A percentile compares a stretch with the other conserved stretches of the same genome.
These are phyloP conservation scores for Amaranthus hypochondriacus DNA, from an alignment of 148 eudicot genomes.

Conservation along the genomic window DNA sequence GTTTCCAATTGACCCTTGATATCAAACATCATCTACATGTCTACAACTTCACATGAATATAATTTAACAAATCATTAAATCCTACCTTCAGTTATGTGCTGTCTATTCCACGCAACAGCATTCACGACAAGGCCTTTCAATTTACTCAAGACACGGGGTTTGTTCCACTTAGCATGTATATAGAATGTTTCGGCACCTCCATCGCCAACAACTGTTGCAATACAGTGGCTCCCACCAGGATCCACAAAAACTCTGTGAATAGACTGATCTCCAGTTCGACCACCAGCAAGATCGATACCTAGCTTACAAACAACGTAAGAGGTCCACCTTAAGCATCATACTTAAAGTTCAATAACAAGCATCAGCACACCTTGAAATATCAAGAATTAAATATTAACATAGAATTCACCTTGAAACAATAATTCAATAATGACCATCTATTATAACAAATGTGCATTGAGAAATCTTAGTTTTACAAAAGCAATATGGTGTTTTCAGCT, in stretches of 20 bases:
- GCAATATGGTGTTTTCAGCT: too few species aligned
- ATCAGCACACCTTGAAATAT: neutral
- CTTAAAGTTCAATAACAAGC: neutral
- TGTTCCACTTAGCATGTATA: constrained; percentile 88
- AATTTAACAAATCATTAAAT: neutral
- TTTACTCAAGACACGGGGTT: constrained; percentile 70
- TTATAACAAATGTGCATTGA: neutral
- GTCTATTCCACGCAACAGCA: constrained; percentile 94
- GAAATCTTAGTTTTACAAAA: too few species aligned
- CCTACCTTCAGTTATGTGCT: constrained; percentile 85
- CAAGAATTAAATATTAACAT: neutral
- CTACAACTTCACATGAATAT: neutral
- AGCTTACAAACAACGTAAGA: constrained; percentile 11
- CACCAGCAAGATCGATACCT: constrained; percentile 91
- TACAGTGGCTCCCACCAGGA: constrained; percentile 96
- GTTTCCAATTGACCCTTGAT: too few species aligned
- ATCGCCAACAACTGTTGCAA: constrained; percentile 80
- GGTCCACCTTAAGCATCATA: neutral
- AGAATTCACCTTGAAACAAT: neutral
- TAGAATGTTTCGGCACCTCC: constrained; percentile 92
- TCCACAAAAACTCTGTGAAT: constrained; percentile 91
- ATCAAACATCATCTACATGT: too few species aligned
- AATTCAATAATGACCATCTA: neutral
- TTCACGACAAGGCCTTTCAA: constrained; percentile 82
- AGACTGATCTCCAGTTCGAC: constrained; percentile 86